phyloP scores from a whole-genome alignment of 495 filamentous ascomycete species.

The Astrothelium macrocarpum region DNA sequence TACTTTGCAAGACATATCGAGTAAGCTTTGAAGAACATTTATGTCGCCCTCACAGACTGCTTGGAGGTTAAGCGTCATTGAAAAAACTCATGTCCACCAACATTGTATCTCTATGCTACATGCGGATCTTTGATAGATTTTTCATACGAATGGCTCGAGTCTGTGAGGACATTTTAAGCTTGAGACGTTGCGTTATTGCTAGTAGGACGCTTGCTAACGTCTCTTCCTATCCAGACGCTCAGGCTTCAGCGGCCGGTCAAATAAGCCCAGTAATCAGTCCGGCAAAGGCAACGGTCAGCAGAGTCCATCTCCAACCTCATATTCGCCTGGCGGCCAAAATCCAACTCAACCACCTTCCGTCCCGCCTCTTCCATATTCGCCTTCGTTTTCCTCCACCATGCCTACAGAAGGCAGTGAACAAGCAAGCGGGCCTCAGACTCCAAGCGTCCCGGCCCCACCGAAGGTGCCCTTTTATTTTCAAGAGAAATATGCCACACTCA shows the following conservation, averaged over 20 bases:
- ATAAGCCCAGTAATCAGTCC: slow-evolving; percentile 21
- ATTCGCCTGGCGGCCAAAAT: slow-evolving; percentile 12
- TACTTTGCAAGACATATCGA: slow-evolving; percentile 9
- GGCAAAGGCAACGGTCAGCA: slow-evolving; percentile 28
- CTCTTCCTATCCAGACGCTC: slow-evolving; percentile 15
- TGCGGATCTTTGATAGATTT: background rate
- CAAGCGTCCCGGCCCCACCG: slow-evolving; percentile 28
- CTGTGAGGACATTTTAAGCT: no score
- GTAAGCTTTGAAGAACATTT: background rate
- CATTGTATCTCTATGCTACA: background rate
- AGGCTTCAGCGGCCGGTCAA: slow-evolving; percentile 25
- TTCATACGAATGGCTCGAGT: background rate
- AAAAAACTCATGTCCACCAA: background rate
- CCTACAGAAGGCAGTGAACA: slow-evolving; percentile 11
- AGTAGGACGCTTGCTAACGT: background rate
- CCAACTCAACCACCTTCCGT: slow-evolving; percentile 18
- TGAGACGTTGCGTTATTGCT: no score
- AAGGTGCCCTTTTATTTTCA: slow-evolving; percentile 62
- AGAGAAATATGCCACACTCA: slow-evolving; percentile 69
- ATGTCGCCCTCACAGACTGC: background rate
- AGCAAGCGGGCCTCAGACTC: slow-evolving; percentile 9
- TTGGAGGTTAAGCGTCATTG: background rate
- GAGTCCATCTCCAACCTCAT: slow-evolving; percentile 24
- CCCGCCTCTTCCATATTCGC: slow-evolving; percentile 26
- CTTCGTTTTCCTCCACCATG: slow-evolving; percentile 17